Evolutionary conservation across 1,284 basidiomycete species (phyloP).

Genomic region (Boletellus deceptivus): DNA sequence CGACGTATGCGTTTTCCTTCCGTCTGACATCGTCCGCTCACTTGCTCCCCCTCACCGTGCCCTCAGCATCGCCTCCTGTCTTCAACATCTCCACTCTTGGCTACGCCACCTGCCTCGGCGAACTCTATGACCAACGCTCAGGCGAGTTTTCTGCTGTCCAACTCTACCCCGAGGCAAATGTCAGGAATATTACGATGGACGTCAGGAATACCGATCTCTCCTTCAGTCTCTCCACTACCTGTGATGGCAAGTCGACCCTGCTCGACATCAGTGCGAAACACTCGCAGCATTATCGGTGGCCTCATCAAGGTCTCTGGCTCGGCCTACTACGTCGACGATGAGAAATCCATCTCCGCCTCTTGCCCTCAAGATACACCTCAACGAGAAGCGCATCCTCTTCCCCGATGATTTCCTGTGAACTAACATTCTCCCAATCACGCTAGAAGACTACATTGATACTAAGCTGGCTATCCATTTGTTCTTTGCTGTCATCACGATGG

Average conservation of each 20-base stretch:
- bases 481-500: background rate
- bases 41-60: no score
- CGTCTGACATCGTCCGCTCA: no score
- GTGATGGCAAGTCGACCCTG: background rate
- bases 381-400: background rate
- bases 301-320: background rate
- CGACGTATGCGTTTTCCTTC: no score
- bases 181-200: background rate
- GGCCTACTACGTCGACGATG: background rate
- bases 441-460: background rate
- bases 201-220: background rate
- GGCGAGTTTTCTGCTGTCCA: background rate
- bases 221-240: background rate
- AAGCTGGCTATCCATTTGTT: background rate
- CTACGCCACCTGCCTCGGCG: background rate
- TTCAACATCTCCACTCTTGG: background rate
- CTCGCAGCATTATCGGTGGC: background rate
- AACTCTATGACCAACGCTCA: background rate
- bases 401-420: background rate
- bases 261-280: background rate
- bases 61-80: background rate
- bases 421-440: background rate
- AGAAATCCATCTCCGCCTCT: background rate
- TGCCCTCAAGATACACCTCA: background rate
- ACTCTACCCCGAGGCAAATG: background rate